Evolutionary conservation across 2,329 filamentous ascomycete species (phyloP), one percentile per base, ranked within the genome.

Genomic region (Aspergillus aculeatus): DNA sequence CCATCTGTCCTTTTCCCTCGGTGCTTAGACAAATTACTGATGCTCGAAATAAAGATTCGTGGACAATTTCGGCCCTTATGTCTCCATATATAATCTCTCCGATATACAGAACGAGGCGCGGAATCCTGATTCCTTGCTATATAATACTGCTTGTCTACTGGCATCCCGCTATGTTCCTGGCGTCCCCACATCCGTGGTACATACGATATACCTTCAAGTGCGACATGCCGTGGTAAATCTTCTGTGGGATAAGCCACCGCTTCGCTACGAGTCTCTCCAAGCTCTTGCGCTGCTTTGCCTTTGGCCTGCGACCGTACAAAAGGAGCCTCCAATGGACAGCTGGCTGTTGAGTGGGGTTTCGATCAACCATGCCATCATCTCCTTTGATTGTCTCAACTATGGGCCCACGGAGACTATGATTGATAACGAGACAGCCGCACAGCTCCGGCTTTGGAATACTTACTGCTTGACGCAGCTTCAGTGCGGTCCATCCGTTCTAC

Each of bases 291-390:
- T 74, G 14, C 69, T 74, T 26, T 72, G 71, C 51, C 60, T 74
- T 49, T 75, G 71, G 62, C 69, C 71, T 24, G 66, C 70, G 38
- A 68, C 70, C 3, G 66, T 71, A 6, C 70, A 74, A 44, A 73
- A 72, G 56, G 72, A 73, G 56, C 64, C 68, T 7, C 69, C 68
- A 19, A 72, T 75, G 64, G 72, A 75, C 50, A 71, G 71, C 65
- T 75, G 72, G 72, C 65, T 75, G 50, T 57, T 75, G 62, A 75
- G 72, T 66, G 72, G 72, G 59, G 71, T 72, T 62, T 71, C 72
- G 32, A 72, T 74, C 54, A 73, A 75, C 53, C 72, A 75, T 65
- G 72, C 72, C 4, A 62, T 67, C 9, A 58, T 67, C 16, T 60
- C 65, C 12, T 66, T 67, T 62, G 66, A 66, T 9, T 68, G 67